Base-by-base conservation (phyloP, 495 filamentous ascomycete genomes). In the Penicillium waksmanii region DNA sequence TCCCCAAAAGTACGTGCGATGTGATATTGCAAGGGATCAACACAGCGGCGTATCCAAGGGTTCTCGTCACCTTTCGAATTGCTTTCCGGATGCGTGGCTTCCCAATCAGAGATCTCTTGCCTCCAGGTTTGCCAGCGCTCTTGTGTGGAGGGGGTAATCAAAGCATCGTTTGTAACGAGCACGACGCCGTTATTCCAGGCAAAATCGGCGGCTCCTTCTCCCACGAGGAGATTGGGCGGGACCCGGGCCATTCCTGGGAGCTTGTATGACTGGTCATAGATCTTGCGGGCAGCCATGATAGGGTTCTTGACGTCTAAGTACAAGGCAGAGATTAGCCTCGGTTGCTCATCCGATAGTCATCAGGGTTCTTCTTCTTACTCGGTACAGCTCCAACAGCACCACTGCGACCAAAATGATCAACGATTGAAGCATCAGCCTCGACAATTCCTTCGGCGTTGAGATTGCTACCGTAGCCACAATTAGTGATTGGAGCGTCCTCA, bases 391-490 rank as follows among this genome's bases (percentile, higher is more conserved):
- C 96, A 66, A 89, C 95, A 51, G 92, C 95, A 56, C 95, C 95
- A 73, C 93, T 97, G 64, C 92, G 86, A 11, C 95, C 95, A 47
- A 85, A 78, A 66, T 97, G 91, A 66, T 98, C 93, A 38, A 98
- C 87, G 38, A 98, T 85, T 0, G 90, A 90, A 35, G 95, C 96
- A 75, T 98, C 95, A 66, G 93, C 92, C 69, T 98, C 96, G 23
- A 97, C 95, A 15, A 85, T 84, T 3, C 95, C 95, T 62, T 97
- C 88, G 51, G 93, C 87, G 48, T 88, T 85, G n/a, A 97, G 75
- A 66, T 98, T 98, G 76, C 96, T 98, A 34, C 96, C 96, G 65
- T 88, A 97, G 15, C 96, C 95, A 15, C 93, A 88, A 73, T 98
- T 98, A 21, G 96, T 98, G 66, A 98, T 96, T 63, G 96, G 91